Base-by-base conservation (phyloP, 2,329 filamentous ascomycete species). In the Ceratocystis huliohia region DNA sequence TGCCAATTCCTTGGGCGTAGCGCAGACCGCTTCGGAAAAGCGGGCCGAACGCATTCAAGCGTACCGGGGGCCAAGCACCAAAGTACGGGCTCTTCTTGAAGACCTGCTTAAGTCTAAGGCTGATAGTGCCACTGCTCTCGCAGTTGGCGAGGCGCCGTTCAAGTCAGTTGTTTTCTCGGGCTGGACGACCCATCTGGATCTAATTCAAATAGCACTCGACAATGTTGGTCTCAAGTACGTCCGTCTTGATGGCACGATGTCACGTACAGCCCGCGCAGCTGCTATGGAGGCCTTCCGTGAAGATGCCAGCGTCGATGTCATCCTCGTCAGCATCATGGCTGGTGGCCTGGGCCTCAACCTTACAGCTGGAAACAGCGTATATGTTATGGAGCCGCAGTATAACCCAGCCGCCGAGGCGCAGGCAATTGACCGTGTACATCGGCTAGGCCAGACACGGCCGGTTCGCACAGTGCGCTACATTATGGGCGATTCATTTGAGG, bases 331-430 rank as follows among this genome's bases (percentile, higher is more conserved):
- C 8, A 95, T 96, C 75, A 91, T 87, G 73, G 93, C 93, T 0
- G 94, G 93, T 69, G 93, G 94, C 20, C 83, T 96, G 17, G 93
- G 93, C 15, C 84, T 97, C 48, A 97, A 97, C 73, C 79, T 97
- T 65, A 96, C 92, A 0, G 81, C 89, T 0, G 93, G 88, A 41
- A 94, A 86, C 73, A 88, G 84, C 66, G 93, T 95, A 15, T 97
- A 94, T 74, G 88, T 97, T 72, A 97, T 99, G 93, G 94, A 99
- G 74, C 94, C 94, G 4, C 92, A 96, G 73, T 99, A 93, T 78
- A 99, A 99, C 72, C 94, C 94, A 0, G 92, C 91, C 0, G 91
- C 92, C 0, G 93, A 99, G 75, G 89, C 91, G 4, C 94, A 99
- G 76, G 94, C 94, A 1, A 83, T 97, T 6, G 94, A 97, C 74